Evolutionary conservation across 179 eudicot species (phyloP).

Genomic region (Spinacia oleracea): DNA sequence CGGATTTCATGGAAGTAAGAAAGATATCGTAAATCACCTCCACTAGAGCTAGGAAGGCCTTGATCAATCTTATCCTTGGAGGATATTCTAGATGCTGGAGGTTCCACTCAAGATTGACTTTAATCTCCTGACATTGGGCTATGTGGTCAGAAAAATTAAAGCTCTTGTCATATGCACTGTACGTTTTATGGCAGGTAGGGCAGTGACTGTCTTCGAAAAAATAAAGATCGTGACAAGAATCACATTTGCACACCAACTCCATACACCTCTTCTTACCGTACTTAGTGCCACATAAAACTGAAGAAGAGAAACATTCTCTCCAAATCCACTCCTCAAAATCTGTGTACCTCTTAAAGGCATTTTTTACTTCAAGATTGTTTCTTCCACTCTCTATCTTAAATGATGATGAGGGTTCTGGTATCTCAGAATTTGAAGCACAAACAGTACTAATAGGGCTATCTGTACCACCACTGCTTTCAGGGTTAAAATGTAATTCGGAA

Average conservation of each 20-base stretch:
- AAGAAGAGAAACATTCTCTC: slow-evolving; percentile 60
- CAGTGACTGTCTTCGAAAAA: slow-evolving; percentile 57
- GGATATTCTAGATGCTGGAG: slow-evolving; percentile 30
- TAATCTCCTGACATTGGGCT: slow-evolving; percentile 50
- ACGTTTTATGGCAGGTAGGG: slow-evolving; percentile 58
- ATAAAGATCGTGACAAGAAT: slow-evolving; percentile 49
- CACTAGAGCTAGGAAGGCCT: slow-evolving; percentile 53
- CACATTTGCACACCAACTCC: slow-evolving; percentile 52
- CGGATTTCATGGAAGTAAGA: not conserved
- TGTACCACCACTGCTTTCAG: slow-evolving; percentile 29
- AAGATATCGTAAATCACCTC: slow-evolving; percentile 47
- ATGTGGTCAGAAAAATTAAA: slow-evolving; percentile 46
- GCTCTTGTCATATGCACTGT: slow-evolving; percentile 23
- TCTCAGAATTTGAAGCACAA: slow-evolving; percentile 46
- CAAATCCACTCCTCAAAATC: slow-evolving; percentile 79
- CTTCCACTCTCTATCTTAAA: slow-evolving; percentile 72
- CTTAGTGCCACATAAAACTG: slow-evolving; percentile 50
- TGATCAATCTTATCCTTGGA: slow-evolving; percentile 61
- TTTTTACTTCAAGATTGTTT: slow-evolving; percentile 42
- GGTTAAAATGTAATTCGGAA: slow-evolving; percentile 32
- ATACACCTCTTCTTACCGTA: slow-evolving; percentile 51
- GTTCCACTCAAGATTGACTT: slow-evolving; percentile 33
- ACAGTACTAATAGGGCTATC: slow-evolving; percentile 61
- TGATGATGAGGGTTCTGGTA: slow-evolving; percentile 55
- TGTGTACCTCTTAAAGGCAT: slow-evolving; percentile 47